These are phyloP conservation scores for Ogataea philodendri DNA, from an alignment of 805 yeast genomes.

Conservation along the genomic window DNA sequence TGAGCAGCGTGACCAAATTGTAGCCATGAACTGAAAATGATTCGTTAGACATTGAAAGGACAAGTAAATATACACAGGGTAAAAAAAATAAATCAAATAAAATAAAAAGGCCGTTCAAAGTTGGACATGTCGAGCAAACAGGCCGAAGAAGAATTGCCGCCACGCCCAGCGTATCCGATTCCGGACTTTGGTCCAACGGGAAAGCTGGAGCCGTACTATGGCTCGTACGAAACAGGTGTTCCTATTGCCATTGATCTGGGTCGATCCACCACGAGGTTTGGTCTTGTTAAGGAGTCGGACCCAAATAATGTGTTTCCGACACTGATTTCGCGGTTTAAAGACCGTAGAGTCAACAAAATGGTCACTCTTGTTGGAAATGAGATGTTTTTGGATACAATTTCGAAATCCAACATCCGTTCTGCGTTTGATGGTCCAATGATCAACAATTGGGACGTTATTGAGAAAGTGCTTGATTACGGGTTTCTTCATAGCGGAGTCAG, in stretches of 20 bases:
- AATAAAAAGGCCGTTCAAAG: no score
- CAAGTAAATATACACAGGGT: constrained; percentile 4
- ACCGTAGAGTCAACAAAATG: constrained; percentile 60
- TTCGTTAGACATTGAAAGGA: constrained; percentile 27
- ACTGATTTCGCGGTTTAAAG: constrained; percentile 70
- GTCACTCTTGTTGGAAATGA: constrained; percentile 83
- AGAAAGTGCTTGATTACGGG: constrained; percentile 77
- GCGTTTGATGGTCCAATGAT: constrained; percentile 87
- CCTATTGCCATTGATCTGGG: constrained; percentile 95
- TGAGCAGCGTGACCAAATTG: constrained; percentile 76
- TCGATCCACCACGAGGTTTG: constrained; percentile 55
- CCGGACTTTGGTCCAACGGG: constrained; percentile 40
- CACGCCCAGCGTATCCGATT: constrained; percentile 42
- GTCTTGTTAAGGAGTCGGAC: constrained; percentile 44
- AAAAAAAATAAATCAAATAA: constrained; percentile 3
- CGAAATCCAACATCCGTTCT: constrained; percentile 64
- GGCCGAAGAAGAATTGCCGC: constrained; percentile 34
- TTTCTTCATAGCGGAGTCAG: constrained; percentile 74
- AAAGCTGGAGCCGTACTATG: constrained; percentile 45
- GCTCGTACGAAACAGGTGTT: constrained; percentile 47
- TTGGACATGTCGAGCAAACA: constrained; percentile 12
- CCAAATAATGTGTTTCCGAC: constrained; percentile 72
- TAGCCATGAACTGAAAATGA: constrained; percentile 72
- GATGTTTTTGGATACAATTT: constrained; percentile 64
- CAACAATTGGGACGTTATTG: constrained; percentile 91